Percentiles rank a stretch among this genome's conserved stretches.
phyloP scores from a whole-genome alignment of 805 yeast species.

The Kuraishia floccosa region DNA sequence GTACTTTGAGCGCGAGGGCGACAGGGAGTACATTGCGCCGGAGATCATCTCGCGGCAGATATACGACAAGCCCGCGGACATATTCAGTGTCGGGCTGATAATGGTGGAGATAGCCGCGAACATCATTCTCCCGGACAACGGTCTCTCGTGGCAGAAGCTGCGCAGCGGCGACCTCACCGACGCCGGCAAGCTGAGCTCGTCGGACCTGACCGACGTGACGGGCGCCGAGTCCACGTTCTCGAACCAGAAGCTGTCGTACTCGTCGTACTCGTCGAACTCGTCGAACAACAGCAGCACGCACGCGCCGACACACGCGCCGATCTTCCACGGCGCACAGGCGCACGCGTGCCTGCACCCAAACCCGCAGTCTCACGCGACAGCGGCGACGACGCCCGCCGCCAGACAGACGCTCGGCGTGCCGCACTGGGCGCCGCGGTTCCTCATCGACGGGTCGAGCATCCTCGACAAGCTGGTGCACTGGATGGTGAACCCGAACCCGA shows the following conservation, averaged over 20 bases:
- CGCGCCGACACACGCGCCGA: not conserved
- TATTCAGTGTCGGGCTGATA: slow-evolving; percentile 87
- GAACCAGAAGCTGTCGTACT: not conserved
- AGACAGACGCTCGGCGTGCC: slow-evolving; percentile 32
- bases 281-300: not conserved
- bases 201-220: slow-evolving; percentile 35
- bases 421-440: slow-evolving; percentile 78
- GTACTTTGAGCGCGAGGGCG: slow-evolving; percentile 89
- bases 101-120: slow-evolving; percentile 95
- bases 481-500: slow-evolving; percentile 85
- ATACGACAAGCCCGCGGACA: slow-evolving; percentile 88
- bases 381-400: slow-evolving; percentile 4
- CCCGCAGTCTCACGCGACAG: slow-evolving; percentile 3
- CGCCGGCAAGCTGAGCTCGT: slow-evolving; percentile 78
- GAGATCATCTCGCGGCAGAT: slow-evolving; percentile 76
- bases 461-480: slow-evolving; percentile 73
- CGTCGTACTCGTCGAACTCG: slow-evolving; percentile 6
- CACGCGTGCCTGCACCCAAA: no score
- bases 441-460: slow-evolving; percentile 58
- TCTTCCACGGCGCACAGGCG: slow-evolving; percentile 1
- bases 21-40: slow-evolving; percentile 95
- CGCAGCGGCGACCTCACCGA: slow-evolving; percentile 93
- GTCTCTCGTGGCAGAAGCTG: slow-evolving; percentile 91
- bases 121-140: slow-evolving; percentile 89
- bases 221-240: not conserved